These are phyloP conservation scores for Penicillium thymicola DNA, from an alignment of 2,329 filamentous ascomycete genomes.

Conservation along the genomic window DNA sequence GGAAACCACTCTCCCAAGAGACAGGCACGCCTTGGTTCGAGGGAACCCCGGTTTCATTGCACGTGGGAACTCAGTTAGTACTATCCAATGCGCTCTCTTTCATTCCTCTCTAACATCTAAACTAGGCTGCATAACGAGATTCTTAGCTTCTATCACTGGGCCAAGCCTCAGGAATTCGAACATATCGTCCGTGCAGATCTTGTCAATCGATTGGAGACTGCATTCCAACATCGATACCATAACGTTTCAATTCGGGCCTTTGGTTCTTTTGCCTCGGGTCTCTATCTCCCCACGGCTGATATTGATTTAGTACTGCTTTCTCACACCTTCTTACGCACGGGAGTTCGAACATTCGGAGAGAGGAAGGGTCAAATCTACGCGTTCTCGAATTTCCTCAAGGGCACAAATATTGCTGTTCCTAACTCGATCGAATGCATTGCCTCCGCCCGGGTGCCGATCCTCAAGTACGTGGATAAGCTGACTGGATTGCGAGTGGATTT, in stretches of 20 bases:
- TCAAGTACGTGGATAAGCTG: slow-evolving; percentile 79
- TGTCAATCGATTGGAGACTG: slow-evolving; percentile 63
- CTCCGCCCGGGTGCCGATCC: slow-evolving; percentile 78
- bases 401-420: slow-evolving; percentile 55
- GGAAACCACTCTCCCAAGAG: slow-evolving; percentile 46
- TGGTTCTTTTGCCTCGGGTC: slow-evolving; percentile 87
- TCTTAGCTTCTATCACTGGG: slow-evolving; percentile 80
- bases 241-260: slow-evolving; percentile 70
- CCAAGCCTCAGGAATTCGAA: slow-evolving; percentile 74
- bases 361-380: slow-evolving; percentile 55
- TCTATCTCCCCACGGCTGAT: slow-evolving; percentile 76
- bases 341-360: slow-evolving; percentile 50
- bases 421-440: slow-evolving; percentile 65
- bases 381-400: slow-evolving; percentile 60
- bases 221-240: slow-evolving; percentile 57
- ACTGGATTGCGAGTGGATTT: slow-evolving; percentile 86
- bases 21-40: slow-evolving; percentile 61
- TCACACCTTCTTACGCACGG: slow-evolving; percentile 55
- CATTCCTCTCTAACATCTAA: neutral
- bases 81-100: neutral
- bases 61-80: slow-evolving; percentile 35
- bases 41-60: slow-evolving; percentile 28
- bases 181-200: slow-evolving; percentile 69
- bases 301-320: slow-evolving; percentile 89
- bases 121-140: slow-evolving; percentile 83